Evolutionary conservation across 108 stramenopile species (phyloP), one percentile per base, ranked within the genome.

Genomic region (Skeletonema grethae): DNA sequence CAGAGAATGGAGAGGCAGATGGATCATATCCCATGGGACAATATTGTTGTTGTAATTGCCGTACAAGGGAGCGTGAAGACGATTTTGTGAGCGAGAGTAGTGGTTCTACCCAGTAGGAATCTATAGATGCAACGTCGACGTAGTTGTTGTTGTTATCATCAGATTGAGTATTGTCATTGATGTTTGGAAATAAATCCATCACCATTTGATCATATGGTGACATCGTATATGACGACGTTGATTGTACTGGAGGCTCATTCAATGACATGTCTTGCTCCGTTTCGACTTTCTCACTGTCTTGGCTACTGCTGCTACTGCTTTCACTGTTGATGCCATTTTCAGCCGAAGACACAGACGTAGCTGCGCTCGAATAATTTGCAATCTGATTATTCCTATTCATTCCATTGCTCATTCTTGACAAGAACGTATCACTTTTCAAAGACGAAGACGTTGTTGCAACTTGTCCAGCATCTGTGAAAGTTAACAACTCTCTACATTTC

Each of bases 21-120:
- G 86, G 89, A 84, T 92, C 87, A 67, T 74, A 95, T 35, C 90
- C 93, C 89, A 95, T 89, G 31, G 93, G 93, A 82, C 93, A 94
- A 4, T 62, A 36, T 10, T 39, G 12, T 3, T 80, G 34, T 72
- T 86, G 78, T 12, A 95, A 72, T 70, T 95, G 94, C 32, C 58
- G 43, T 4, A 88, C 76, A 9, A 95, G 57, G n/a, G 78, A 76
- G 25, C 82, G 75, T 8, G 94, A 83, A 0, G 87, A 69, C 29
- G 91, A 84, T 73, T 85, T 81, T 16, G 80, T 73, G 4, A 95
- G 60, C 20, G 82, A 60, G n/a, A 79, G 72, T 4, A 93, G 70
- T 5, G 87, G 82, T 61, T 87, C 82, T 56, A 65, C 55, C 94
- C 94, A 95, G 66, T 89, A 88, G 11, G 73, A 53, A 61, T 89